Conservation (phyloP, 352 stramenopile species). For the Globisporangium recalcitrans region DNA sequence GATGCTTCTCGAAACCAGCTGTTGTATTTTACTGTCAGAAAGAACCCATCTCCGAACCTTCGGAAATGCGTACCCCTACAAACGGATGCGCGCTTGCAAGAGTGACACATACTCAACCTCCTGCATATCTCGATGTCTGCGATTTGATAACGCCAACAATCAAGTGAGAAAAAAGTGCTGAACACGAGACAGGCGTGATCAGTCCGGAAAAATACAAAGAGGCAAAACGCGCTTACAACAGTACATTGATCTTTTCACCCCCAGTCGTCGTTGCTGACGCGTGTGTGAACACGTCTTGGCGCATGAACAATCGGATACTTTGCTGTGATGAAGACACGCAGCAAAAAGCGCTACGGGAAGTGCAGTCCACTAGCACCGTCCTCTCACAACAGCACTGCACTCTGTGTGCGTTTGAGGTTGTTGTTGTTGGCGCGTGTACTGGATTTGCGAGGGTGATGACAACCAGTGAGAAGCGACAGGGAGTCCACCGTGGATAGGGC, state of each 20-base stretch:
- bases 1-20: not conserved
- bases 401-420: too few relatives aligned
- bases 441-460: not conserved
- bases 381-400: too few relatives aligned
- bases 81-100: too few relatives aligned
- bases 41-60: not conserved
- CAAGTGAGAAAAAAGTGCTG: constrained; percentile 6
- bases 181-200: constrained; percentile 4
- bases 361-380: too few relatives aligned
- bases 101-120: too few relatives aligned
- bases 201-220: not conserved
- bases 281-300: too few relatives aligned
- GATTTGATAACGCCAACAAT: constrained; percentile 1
- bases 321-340: too few relatives aligned
- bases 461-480: not conserved
- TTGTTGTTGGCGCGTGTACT: too few relatives aligned
- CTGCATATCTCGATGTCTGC: not conserved
- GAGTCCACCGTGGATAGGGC: constrained; percentile 4
- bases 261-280: too few relatives aligned
- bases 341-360: too few relatives aligned
- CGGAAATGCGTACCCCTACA: too few relatives aligned
- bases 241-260: not conserved
- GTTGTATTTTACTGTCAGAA: not conserved
- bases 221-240: not conserved
- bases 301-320: too few relatives aligned